Conservation (phyloP, 768 basidiomycete genomes). For the Trametes gibbosa region DNA sequence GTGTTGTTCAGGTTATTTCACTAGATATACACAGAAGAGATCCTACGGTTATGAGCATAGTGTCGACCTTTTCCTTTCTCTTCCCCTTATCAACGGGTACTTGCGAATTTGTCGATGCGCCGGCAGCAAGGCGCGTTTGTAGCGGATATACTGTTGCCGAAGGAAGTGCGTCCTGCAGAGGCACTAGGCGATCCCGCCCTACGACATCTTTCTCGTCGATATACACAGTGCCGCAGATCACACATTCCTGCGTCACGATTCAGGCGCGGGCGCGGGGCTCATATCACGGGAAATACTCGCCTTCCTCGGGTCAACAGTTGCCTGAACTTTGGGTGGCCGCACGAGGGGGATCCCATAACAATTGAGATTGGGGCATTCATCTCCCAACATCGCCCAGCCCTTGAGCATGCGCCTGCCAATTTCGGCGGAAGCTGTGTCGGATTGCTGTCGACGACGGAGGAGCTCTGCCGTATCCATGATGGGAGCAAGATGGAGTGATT, state of each 20-base stretch:
- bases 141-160: not conserved
- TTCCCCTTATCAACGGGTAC: slow-evolving; percentile 6
- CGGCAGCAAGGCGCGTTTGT: not conserved
- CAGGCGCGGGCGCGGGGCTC: not conserved
- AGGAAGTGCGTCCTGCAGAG: slow-evolving; percentile 5
- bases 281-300: slow-evolving; percentile 34
- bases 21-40: not conserved
- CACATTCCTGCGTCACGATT: slow-evolving; percentile 60
- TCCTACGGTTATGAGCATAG: not conserved
- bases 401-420: slow-evolving; percentile 75
- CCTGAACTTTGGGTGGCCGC: slow-evolving; percentile 63
- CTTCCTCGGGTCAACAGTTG: slow-evolving; percentile 63
- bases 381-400: slow-evolving; percentile 89
- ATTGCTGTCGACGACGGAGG: slow-evolving; percentile 71
- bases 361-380: slow-evolving; percentile 67
- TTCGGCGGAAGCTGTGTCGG: slow-evolving; percentile 74
- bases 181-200: slow-evolving; percentile 41
- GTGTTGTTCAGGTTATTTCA: not conserved
- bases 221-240: slow-evolving; percentile 68
- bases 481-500: slow-evolving; percentile 62
- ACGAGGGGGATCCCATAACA: slow-evolving; percentile 87
- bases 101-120: not conserved
- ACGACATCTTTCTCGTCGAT: slow-evolving; percentile 48
- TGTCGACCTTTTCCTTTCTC: not conserved
- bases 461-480: slow-evolving; percentile 66